Base-by-base conservation (phyloP, 116 monocot genomes). In the Trichopus zeylanicus region DNA sequence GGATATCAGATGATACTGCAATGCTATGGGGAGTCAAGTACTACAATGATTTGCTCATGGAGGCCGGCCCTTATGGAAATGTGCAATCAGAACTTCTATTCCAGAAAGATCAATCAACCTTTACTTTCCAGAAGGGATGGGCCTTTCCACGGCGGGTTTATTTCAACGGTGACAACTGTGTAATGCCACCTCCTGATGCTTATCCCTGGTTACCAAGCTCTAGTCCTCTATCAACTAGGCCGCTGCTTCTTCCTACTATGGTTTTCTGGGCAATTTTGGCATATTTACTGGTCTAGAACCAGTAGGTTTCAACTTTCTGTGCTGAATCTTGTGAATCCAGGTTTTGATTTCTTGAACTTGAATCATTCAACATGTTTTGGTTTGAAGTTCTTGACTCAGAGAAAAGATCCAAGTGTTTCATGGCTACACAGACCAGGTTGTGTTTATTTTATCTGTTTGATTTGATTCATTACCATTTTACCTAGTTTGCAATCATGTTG, bases 1-100 rank as follows among this genome's bases (percentile, higher is more conserved):
- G n/a, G n/a, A n/a, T n/a, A n/a, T n/a, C 75, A 88, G 88, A 80
- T 81, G 88, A 84, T 59, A 78, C 83, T 30, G 88, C 71, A 16
- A 88, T 83, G 88, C 46, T 88, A 9, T 88, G 80, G 76, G 88
- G 88, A 29, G 33, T 83, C 3, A 88, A 83, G 56, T 83, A 31
- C 77, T 80, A 83, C 74, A 88, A 83, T 6, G 83, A 83, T 56
- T 46, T 83, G 29, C 73, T 88, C 8, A 79, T 83, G 82, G 59
- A 74, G 53, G 84, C 83, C 18, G 88, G 84, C 19, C 88, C 88
- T 26, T 52, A 27, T 24, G 88, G 88, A 31, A 88, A 88, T 56
- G 80, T 77, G 16, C 83, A 83, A 31, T 88, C 88, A 1, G 88
- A 88, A 56, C 34, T 83, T 48, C 73, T 88, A 24, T 74, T 88